phyloP scores from a whole-genome alignment of 2,329 filamentous ascomycete genomes.

The Sporothrix brunneoviolacea region DNA sequence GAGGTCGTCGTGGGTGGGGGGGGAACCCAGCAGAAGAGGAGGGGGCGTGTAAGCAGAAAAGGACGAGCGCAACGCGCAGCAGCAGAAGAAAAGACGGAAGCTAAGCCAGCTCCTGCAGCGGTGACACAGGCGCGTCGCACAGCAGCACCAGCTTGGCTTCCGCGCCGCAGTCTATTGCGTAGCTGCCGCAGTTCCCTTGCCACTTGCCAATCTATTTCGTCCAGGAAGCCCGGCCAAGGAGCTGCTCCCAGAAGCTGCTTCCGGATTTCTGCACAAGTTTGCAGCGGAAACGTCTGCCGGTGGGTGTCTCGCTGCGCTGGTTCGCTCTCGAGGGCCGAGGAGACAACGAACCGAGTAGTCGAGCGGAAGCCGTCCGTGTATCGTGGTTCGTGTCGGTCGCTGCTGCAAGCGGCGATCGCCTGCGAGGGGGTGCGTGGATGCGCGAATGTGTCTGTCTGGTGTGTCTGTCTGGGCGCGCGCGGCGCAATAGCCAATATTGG shows the following conservation, averaged over 20 bases:
- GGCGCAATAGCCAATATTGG: slow-evolving; percentile 7
- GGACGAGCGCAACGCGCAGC: neutral
- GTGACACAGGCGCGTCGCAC: slow-evolving; percentile 17
- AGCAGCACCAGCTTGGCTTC: slow-evolving; percentile 9
- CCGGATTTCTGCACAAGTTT: too few species aligned
- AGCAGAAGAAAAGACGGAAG: slow-evolving; percentile 4
- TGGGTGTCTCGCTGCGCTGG: neutral
- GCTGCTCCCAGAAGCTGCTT: too few species aligned
- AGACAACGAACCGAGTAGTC: neutral
- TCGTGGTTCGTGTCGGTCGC: neutral
- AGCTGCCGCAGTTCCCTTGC: neutral
- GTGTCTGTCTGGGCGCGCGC: too few species aligned
- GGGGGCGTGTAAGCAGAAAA: neutral
- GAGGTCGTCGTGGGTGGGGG: neutral
- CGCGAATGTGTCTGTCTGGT: too few species aligned
- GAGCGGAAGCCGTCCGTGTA: neutral
- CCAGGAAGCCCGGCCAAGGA: too few species aligned
- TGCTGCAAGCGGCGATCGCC: neutral
- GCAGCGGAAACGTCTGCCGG: neutral
- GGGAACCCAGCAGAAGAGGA: neutral
- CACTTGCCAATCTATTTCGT: neutral
- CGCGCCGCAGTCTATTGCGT: slow-evolving; percentile 3
- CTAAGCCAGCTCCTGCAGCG: slow-evolving; percentile 6
- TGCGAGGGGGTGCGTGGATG: neutral
- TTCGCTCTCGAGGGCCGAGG: neutral